Base-by-base conservation (phyloP, 75 land plant genomes). In the Pinus tabuliformis region DNA sequence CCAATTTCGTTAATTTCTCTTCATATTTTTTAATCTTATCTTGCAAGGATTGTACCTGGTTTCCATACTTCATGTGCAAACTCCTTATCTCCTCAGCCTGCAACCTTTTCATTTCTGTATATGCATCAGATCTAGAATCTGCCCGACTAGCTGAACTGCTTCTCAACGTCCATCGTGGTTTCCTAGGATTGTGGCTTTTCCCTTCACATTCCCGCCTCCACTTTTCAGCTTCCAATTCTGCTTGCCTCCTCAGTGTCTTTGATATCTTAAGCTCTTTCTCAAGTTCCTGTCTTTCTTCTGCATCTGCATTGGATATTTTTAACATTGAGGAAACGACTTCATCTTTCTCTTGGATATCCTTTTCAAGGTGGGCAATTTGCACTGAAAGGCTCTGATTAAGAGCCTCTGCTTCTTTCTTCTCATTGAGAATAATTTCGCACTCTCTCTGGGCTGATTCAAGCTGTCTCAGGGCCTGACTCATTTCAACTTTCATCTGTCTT, bases 291-390 rank as follows among this genome's bases (percentile, higher is more conserved):
- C 84, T 89, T 72, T 94, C 88, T 4, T 80, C 77, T 5, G 89
- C 82, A 80, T 94, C 90, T 36, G 77, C 58, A 65, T 86, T 91
- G 6, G 86, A 83, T 66, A 85, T 83, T 68, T 86, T 88, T 68
- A 91, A 78, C 91, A 91, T 84, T 0, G 85, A 88, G 6, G 94
- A 84, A 58, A 91, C 49, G 56, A 95, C 81, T 26, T 89, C 88
- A 59, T 93, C 98, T 77, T 91, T 93, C 64, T 86, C 94, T 52
- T 89, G 89, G 13, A 70, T 70, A 61, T 88, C 96, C 58, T 86
- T 86, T 57, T 78, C 78, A 72, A 91, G 70, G 58, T 75, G 83
- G 20, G 62, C 85, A 26, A 93, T 49, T 80, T 91, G 92, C 12
- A 58, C 20, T 5, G 90, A 87, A 1, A 95, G 75, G 17, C 78